Percentiles rank a stretch among this genome's conserved stretches.
These are phyloP conservation scores for Knufia petricola DNA, from an alignment of 2,329 filamentous ascomycete species.

Conservation along the genomic window DNA sequence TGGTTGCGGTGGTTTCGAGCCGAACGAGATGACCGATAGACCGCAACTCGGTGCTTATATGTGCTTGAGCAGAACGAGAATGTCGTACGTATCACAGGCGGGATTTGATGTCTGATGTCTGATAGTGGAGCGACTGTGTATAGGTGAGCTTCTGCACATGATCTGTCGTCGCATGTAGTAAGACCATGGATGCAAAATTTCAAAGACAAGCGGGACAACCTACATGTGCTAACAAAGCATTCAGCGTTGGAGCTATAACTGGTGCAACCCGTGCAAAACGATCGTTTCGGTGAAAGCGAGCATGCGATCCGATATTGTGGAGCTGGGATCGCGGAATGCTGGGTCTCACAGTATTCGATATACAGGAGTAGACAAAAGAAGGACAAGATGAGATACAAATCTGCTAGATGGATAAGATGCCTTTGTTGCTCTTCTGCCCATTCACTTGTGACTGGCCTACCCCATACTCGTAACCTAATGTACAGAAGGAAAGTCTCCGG, in stretches of 20 bases:
- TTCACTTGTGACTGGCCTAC: not conserved
- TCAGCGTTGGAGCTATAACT: not conserved
- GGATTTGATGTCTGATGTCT: no score
- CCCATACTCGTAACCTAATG: no score
- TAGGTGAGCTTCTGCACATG: slow-evolving; percentile 5
- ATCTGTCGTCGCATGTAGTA: not conserved
- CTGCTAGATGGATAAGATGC: slow-evolving; percentile 1
- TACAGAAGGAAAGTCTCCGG: not conserved
- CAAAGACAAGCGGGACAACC: slow-evolving; percentile 1
- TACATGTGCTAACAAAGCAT: slow-evolving; percentile 9
- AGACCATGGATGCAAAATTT: slow-evolving; percentile 1
- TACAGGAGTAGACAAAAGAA: not conserved
- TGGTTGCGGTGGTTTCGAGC: slow-evolving; percentile 9
- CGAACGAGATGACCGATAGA: not conserved
- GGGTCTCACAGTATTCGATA: not conserved
- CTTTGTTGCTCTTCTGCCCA: slow-evolving; percentile 3
- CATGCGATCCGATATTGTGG: not conserved
- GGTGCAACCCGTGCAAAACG: not conserved
- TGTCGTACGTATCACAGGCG: not conserved
- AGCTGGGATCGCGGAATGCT: not conserved
- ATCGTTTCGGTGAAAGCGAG: not conserved
- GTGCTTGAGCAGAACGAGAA: not conserved
- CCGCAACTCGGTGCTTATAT: not conserved
- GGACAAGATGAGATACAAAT: not conserved
- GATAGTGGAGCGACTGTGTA: slow-evolving; percentile 2